Percentiles rank a stretch among this genome's conserved stretches.
phyloP scores from a whole-genome alignment of 345 rosid genomes.

The Psidium friedrichsthalianum region DNA sequence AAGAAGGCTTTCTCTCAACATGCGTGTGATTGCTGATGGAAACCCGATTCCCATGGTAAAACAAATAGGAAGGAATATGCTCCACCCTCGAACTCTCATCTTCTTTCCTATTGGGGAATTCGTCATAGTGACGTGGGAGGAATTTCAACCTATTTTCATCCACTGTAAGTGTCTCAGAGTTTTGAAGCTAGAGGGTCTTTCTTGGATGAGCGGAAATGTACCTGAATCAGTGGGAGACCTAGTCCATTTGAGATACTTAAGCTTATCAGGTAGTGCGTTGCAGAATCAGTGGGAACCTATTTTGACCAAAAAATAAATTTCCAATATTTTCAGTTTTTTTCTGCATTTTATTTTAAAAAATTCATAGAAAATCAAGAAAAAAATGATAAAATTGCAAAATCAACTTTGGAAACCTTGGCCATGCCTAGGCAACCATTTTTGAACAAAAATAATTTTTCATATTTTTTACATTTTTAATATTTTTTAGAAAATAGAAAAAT shows the following conservation, averaged over 20 bases:
- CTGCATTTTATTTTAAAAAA: too few species aligned
- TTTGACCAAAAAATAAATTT: too few species aligned
- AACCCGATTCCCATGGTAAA: not conserved
- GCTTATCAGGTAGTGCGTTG: accelerated
- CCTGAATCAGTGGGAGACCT: not conserved
- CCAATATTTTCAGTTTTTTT: too few species aligned
- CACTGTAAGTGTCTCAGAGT: not conserved
- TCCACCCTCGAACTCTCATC: constrained; percentile 26
- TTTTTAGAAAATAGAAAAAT: too few species aligned
- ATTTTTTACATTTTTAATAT: too few species aligned
- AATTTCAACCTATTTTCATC: not conserved
- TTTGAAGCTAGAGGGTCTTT: not conserved
- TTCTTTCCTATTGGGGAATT: constrained; percentile 1
- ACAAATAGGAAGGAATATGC: not conserved
- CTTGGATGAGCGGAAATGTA: not conserved
- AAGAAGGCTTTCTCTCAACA: not conserved
- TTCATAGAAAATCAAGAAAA: too few species aligned
- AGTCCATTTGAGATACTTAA: not conserved
- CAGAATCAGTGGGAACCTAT: too few species aligned
- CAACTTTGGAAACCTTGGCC: too few species aligned
- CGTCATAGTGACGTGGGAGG: constrained; percentile 1
- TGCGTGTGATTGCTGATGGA: not conserved
- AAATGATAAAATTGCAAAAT: too few species aligned
- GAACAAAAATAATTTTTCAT: too few species aligned
- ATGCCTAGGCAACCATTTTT: too few species aligned